phyloP scores from a whole-genome alignment of 768 basidiomycete species.

The Pleurotus platypus region DNA sequence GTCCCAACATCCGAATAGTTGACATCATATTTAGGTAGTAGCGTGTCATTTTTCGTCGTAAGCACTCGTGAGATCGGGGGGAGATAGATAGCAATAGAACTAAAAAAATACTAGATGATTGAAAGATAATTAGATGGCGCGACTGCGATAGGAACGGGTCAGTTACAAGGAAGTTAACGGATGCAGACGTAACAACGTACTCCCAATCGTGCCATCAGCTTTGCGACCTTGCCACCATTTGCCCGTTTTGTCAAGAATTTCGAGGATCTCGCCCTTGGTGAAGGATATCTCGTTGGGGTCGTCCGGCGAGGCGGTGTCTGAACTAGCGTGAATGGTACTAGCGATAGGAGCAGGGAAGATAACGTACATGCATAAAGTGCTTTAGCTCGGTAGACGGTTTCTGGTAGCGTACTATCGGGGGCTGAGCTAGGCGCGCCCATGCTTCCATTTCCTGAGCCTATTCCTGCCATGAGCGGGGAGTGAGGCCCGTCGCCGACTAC shows the following conservation, averaged over 20 bases:
- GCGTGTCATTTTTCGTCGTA: conserved; percentile 8
- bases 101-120: conserved; percentile 48
- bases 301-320: conserved; percentile 90
- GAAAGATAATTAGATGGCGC: conserved; percentile 86
- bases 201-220: conserved; percentile 44
- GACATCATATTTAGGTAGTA: background rate
- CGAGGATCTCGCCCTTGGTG: conserved; percentile 42
- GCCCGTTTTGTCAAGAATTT: conserved; percentile 13
- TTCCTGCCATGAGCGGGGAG: conserved; percentile 72
- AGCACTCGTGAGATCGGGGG: conserved; percentile 12
- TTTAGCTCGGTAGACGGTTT: conserved; percentile 73
- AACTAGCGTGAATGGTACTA: conserved; percentile 17
- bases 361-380: conserved; percentile 85
- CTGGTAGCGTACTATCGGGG: conserved; percentile 7
- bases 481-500: conserved; percentile 33
- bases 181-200: conserved; percentile 43
- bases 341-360: conserved; percentile 9
- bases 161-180: conserved; percentile 5
- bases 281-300: conserved; percentile 98
- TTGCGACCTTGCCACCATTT: conserved; percentile 17
- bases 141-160: conserved; percentile 38
- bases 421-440: conserved; percentile 17
- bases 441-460: conserved; percentile 29
- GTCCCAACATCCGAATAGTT: background rate
- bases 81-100: conserved; percentile 12